These are phyloP conservation scores for Nicotiana knightiana DNA, from an alignment of 257 asterid genomes.

Conservation along the genomic window DNA sequence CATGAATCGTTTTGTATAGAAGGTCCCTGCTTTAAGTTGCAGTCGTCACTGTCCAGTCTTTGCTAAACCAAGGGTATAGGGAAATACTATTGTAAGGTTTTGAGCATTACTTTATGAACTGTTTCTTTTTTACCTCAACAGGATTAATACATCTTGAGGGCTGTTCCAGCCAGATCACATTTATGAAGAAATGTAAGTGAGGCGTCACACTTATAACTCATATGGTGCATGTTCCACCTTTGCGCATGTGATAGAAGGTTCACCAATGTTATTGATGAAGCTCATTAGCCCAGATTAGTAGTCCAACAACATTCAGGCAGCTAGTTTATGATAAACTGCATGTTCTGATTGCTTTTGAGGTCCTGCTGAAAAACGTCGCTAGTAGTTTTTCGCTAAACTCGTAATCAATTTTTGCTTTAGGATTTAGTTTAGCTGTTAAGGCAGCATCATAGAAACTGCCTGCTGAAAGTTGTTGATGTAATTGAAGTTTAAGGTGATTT, in stretches of 20 bases:
- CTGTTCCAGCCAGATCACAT: not conserved
- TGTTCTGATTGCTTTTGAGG: not conserved
- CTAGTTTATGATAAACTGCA: not conserved
- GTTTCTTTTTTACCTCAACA: not conserved
- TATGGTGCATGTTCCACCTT: not conserved
- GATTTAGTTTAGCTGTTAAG: not conserved
- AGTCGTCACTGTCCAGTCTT: not conserved
- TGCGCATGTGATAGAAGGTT: not conserved
- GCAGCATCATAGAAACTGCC: not conserved
- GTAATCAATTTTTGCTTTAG: not conserved
- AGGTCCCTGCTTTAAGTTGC: not conserved
- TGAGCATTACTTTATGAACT: not conserved
- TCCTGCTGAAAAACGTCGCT: not conserved
- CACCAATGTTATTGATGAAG: not conserved
- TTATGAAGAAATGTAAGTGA: not conserved
- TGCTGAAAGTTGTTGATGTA: not conserved
- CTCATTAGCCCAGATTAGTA: not conserved
- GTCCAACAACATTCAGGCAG: not conserved
- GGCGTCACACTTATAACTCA: not conserved
- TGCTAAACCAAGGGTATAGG: not conserved
- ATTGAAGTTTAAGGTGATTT: slow-evolving; percentile 4
- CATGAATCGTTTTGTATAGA: not conserved
- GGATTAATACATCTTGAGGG: not conserved
- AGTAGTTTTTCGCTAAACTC: not conserved
- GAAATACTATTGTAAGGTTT: not conserved